A percentile compares a stretch with the other conserved stretches of the same genome.
These are phyloP conservation scores for Aquanectria penicillioides DNA, from an alignment of 2,329 filamentous ascomycete genomes.

Conservation along the genomic window DNA sequence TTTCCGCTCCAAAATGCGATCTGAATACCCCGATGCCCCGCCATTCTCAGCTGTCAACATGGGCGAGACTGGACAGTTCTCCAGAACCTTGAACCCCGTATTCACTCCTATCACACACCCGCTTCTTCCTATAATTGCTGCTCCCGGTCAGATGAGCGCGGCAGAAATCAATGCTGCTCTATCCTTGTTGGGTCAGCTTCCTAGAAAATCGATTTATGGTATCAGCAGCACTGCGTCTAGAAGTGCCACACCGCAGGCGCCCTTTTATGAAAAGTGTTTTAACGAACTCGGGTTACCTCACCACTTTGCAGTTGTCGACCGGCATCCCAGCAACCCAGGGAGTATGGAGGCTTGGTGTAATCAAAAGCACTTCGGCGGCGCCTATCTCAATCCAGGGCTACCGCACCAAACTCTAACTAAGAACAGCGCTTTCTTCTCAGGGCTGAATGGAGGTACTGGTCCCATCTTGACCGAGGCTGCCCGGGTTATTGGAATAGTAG, in stretches of 20 bases:
- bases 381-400: conserved; percentile 81
- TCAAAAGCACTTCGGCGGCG: conserved; percentile 81
- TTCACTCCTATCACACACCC: conserved; percentile 92
- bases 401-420: conserved; percentile 69
- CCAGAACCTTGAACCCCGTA: conserved; percentile 83
- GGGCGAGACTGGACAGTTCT: conserved; percentile 87
- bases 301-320: conserved; percentile 79
- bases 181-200: conserved; percentile 81
- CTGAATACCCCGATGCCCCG: conserved; percentile 73
- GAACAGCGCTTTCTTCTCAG: conserved; percentile 60
- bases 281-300: conserved; percentile 88
- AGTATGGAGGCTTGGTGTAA: conserved; percentile 78
- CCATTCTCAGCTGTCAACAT: conserved; percentile 88
- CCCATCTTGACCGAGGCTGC: conserved; percentile 78
- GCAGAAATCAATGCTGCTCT: conserved; percentile 86
- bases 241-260: conserved; percentile 74
- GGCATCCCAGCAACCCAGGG: conserved; percentile 70
- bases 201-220: conserved; percentile 82
- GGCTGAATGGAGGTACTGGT: conserved; percentile 60
- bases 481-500: conserved; percentile 80
- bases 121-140: conserved; percentile 83
- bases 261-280: conserved; percentile 87
- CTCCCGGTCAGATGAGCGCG: conserved; percentile 85
- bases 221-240: conserved; percentile 77
- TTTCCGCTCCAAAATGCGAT: conserved; percentile 80